Percentiles rank a stretch among this genome's conserved stretches.
Evolutionary conservation across 192 early-diverging fungal genomes (phyloP).

Genomic region (Coemansia sp.): DNA sequence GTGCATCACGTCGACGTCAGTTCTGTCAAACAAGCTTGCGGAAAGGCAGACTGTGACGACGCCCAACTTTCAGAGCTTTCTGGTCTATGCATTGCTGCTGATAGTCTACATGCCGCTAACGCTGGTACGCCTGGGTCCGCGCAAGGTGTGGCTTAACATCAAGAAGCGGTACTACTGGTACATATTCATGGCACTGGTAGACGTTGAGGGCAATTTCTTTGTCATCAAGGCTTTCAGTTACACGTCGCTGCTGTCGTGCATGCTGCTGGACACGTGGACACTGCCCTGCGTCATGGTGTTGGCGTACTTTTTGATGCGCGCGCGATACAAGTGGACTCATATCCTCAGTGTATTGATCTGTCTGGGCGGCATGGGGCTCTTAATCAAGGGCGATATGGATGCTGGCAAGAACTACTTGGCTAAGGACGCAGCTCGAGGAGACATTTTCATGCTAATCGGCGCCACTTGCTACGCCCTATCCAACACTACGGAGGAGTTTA

Average conservation of each 20-base stretch:
- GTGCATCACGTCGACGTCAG: slow-evolving; percentile 75
- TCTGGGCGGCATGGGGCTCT: slow-evolving; percentile 67
- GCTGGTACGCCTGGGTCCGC: slow-evolving; percentile 40
- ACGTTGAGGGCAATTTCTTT: slow-evolving; percentile 85
- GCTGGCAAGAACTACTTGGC: slow-evolving; percentile 62
- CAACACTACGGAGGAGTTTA: slow-evolving; percentile 71
- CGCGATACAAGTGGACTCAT: slow-evolving; percentile 66
- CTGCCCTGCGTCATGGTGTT: slow-evolving; percentile 75
- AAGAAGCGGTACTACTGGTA: slow-evolving; percentile 53
- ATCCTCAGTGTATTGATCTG: slow-evolving; percentile 70
- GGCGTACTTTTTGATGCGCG: slow-evolving; percentile 64
- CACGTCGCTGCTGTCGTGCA: slow-evolving; percentile 74
- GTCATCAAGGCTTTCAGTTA: slow-evolving; percentile 76
- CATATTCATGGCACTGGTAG: slow-evolving; percentile 65
- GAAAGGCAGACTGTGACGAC: slow-evolving; percentile 57
- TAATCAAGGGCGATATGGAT: slow-evolving; percentile 69
- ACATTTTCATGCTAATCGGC: slow-evolving; percentile 71
- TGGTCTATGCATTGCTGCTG: slow-evolving; percentile 63
- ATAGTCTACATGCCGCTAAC: slow-evolving; percentile 57
- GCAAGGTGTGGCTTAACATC: slow-evolving; percentile 48
- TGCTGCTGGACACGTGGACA: slow-evolving; percentile 79
- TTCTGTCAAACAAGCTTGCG: slow-evolving; percentile 66
- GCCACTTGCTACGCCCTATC: slow-evolving; percentile 76
- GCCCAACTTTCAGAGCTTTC: slow-evolving; percentile 73
- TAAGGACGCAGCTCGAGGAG: slow-evolving; percentile 63